phyloP scores from a whole-genome alignment of 495 filamentous ascomycete genomes.

The Darksidea phi region DNA sequence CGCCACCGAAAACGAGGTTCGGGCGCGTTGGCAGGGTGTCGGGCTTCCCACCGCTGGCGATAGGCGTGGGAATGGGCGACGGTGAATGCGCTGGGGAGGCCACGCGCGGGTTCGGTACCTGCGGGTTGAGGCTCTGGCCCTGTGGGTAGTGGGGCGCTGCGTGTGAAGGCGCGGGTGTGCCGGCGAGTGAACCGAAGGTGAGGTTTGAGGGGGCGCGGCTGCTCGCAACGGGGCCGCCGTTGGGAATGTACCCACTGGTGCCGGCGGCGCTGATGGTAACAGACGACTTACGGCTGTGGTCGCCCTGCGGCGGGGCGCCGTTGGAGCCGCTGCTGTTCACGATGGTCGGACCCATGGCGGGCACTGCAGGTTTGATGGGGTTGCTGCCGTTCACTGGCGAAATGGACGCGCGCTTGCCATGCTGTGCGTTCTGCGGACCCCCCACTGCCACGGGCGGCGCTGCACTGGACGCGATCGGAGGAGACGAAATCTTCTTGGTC shows the following conservation, averaged over 20 bases:
- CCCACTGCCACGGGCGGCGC: conserved; percentile 65
- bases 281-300: conserved; percentile 79
- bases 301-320: conserved; percentile 54
- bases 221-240: conserved; percentile 64
- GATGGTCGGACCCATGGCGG: conserved; percentile 53
- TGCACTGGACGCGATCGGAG: conserved; percentile 70
- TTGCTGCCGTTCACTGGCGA: conserved; percentile 83
- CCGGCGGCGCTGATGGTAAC: conserved; percentile 83
- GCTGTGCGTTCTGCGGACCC: conserved; percentile 61
- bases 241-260: conserved; percentile 68
- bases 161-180: conserved; percentile 67
- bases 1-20: conserved; percentile 75
- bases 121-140: conserved; percentile 56
- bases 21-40: conserved; percentile 57
- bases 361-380: conserved; percentile 66
- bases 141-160: conserved; percentile 55
- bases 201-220: conserved; percentile 57
- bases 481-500: conserved; percentile 71
- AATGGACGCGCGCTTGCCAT: conserved; percentile 77
- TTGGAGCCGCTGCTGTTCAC: conserved; percentile 65
- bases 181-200: conserved; percentile 69
- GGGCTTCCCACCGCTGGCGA: conserved; percentile 7
- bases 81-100: conserved; percentile 72
- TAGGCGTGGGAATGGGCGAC: conserved; percentile 76
- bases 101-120: conserved; percentile 47